Evolutionary conservation across 2,329 filamentous ascomycete species (phyloP).

Genomic region (Curvularia sp.): DNA sequence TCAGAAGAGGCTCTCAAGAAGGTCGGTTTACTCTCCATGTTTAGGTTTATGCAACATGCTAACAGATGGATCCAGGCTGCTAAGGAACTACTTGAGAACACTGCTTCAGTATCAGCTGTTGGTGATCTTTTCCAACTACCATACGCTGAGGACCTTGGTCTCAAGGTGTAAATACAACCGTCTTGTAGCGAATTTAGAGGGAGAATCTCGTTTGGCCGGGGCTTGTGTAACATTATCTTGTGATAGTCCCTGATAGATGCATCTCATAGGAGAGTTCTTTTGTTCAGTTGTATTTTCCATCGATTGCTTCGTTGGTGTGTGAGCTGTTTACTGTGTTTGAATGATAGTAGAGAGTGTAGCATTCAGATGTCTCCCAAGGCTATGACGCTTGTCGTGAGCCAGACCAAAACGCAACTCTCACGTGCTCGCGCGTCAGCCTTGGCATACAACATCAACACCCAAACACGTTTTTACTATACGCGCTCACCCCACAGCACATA

Average conservation of each 20-base stretch:
- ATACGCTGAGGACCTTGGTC: slow-evolving; percentile 90
- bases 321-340: background rate
- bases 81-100: slow-evolving; percentile 84
- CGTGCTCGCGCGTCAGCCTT: slow-evolving; percentile 18
- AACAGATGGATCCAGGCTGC: slow-evolving; percentile 68
- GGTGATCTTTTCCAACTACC: slow-evolving; percentile 92
- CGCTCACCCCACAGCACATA: background rate
- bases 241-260: slow-evolving; percentile 52
- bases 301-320: background rate
- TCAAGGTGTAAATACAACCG: slow-evolving; percentile 78
- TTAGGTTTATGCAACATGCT: background rate
- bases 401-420: slow-evolving; percentile 2
- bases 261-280: slow-evolving; percentile 46
- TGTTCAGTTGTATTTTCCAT: slow-evolving; percentile 26
- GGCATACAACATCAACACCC: slow-evolving; percentile 9
- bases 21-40: slow-evolving; percentile 61
- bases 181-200: slow-evolving; percentile 34
- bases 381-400: background rate
- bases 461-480: background rate
- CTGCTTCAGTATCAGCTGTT: slow-evolving; percentile 86
- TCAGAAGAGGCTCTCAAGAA: slow-evolving; percentile 81
- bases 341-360: background rate
- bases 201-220: slow-evolving; percentile 42
- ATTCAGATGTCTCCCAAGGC: background rate
- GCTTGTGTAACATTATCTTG: slow-evolving; percentile 52